These are phyloP conservation scores for Leptosphaerulina australis DNA, from an alignment of 2,329 filamentous ascomycete species.

Conservation along the genomic window DNA sequence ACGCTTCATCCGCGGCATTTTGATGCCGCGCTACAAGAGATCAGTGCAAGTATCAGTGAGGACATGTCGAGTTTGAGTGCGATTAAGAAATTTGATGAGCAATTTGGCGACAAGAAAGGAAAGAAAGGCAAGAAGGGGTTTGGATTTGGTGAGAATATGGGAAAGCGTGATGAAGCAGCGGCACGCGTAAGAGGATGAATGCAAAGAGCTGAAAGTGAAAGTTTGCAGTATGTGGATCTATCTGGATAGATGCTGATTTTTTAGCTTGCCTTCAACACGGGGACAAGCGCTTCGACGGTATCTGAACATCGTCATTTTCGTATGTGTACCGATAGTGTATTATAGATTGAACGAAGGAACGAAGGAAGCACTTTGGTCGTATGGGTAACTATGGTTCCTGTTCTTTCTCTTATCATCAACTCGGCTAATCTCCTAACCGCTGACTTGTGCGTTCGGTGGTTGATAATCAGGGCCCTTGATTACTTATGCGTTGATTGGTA, in stretches of 20 bases:
- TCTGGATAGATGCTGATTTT: not conserved
- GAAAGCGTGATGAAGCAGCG: slow-evolving; percentile 36
- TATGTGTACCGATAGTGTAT: too few relatives aligned
- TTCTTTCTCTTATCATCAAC: too few relatives aligned
- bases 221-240: not conserved
- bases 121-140: slow-evolving; percentile 65
- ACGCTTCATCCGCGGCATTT: slow-evolving; percentile 75
- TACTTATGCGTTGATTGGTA: too few relatives aligned
- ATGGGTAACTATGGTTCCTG: too few relatives aligned
- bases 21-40: slow-evolving; percentile 82
- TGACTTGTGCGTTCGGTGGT: too few relatives aligned
- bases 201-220: too few relatives aligned
- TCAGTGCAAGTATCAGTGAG: slow-evolving; percentile 89
- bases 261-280: not conserved
- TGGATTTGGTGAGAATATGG: slow-evolving; percentile 54
- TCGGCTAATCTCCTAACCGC: too few relatives aligned
- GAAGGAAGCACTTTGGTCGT: too few relatives aligned
- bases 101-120: slow-evolving; percentile 82
- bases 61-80: slow-evolving; percentile 87
- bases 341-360: too few relatives aligned
- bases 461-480: too few relatives aligned
- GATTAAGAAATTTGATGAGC: slow-evolving; percentile 94
- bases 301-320: too few relatives aligned
- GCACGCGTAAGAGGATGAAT: slow-evolving; percentile 36
- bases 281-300: too few relatives aligned